Base-by-base conservation (phyloP, 1,139 yeast species). In the Casaregolazyma suthepensis region DNA sequence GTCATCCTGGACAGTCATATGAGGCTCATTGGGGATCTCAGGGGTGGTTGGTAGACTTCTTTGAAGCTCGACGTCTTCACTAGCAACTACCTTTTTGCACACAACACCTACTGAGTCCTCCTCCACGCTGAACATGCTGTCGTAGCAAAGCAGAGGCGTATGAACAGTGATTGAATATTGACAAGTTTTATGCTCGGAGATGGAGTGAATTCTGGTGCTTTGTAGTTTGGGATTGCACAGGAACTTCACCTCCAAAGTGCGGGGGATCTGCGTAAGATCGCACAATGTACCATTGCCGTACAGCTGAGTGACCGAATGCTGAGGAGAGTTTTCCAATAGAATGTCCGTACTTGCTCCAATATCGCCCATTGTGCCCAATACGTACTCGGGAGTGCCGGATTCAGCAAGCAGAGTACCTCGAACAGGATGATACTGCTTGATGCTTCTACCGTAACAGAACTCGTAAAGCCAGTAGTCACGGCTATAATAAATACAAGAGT, bases 111-210 rank as follows among this genome's bases (percentile, higher is more conserved):
- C 63, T 20, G 72, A 69, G 38, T 70, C 68, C 19, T 74, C 76
- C 22, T 71, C 73, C 15, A 63, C 63, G 23, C 64, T 62, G 59
- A 85, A 82, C 43, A 78, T 75, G 5, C 73, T 74, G 48, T 79
- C 70, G 13, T 65, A 62, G 66, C 96, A 90, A 20, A 88, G 70
- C 5, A 73, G 71, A 0, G 87, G 84, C 0, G 85, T 73, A 46
- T 77, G 75, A 1, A 89, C 70, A n/a, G 74, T 74, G 66, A 85
- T 76, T 59, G 77, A 77, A 63, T 89, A 89, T 48, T 80, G 81
- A 66, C 97, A 90, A 0, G 93, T 85, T 57, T 77, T 79, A 51
- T 80, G 72, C 68, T 91, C 98, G 51, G 73, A 73, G 0, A 85
- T 77, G 56, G 76, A 75, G 17, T 71, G 71, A 2, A 82, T 68